Conservation (phyloP, 257 asterid species). For the Solanum ossicruentum region DNA sequence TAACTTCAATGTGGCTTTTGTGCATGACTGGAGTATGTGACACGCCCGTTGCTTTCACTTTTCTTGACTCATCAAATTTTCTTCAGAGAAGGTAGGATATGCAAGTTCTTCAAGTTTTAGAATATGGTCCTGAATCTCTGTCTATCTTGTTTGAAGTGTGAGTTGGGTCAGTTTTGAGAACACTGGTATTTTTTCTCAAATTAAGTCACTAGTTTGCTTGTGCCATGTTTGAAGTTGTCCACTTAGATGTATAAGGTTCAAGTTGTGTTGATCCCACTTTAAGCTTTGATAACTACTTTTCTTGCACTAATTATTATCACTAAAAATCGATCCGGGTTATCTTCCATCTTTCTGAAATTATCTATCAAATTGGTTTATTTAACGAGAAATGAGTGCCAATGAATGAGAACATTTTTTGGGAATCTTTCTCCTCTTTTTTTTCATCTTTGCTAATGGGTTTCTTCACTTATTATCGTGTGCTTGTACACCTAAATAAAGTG, state of each 20-base stretch:
- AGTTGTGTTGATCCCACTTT: not conserved
- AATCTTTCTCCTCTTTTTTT: not conserved
- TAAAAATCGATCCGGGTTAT: not conserved
- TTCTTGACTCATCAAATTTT: not conserved
- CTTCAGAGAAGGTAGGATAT: not conserved
- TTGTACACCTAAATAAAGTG: not conserved
- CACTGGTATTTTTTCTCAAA: not conserved
- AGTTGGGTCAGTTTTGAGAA: not conserved
- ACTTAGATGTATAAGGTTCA: not conserved
- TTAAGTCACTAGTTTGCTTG: not conserved
- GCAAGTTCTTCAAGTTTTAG: not conserved
- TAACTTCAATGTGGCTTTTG: not conserved
- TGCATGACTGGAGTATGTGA: not conserved
- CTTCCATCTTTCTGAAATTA: not conserved
- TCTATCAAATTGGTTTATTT: not conserved
- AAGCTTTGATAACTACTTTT: not conserved
- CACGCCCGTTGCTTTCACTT: not conserved
- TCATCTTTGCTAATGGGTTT: not conserved
- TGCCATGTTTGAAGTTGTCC: not conserved
- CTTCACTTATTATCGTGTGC: not conserved
- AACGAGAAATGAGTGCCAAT: not conserved
- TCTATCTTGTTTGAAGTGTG: not conserved
- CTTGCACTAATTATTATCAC: not conserved
- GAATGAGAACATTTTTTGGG: not conserved
- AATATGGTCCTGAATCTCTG: not conserved